A percentile compares a stretch with the other conserved stretches of the same genome.
These are phyloP conservation scores for Penicillium sp. DNA, from an alignment of 2,329 filamentous ascomycete species.

Conservation along the genomic window DNA sequence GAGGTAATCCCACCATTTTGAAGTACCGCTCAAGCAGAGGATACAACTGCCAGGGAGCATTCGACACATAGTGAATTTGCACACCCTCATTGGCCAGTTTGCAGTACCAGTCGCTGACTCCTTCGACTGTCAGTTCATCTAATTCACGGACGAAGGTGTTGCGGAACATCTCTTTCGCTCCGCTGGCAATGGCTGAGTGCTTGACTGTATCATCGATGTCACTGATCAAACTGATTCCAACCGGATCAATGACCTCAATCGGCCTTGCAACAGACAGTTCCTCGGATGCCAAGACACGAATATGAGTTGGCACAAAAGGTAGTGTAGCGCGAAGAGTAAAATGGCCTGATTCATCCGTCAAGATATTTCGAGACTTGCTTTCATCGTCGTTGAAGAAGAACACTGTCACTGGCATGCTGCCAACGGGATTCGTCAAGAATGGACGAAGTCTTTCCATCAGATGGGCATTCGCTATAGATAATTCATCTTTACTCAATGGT, in stretches of 20 bases:
- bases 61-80: conserved; percentile 95
- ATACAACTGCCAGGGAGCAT: conserved; percentile 97
- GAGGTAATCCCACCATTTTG: conserved; percentile 73
- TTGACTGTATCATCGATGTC: conserved; percentile 99
- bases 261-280: conserved; percentile 77
- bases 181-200: conserved; percentile 82
- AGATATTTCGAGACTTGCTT: conserved; percentile 80
- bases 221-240: conserved; percentile 87
- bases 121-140: conserved; percentile 75
- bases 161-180: conserved; percentile 90
- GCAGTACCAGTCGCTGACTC: conserved; percentile 87
- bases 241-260: conserved; percentile 72
- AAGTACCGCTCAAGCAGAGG: conserved; percentile 87
- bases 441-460: conserved; percentile 84
- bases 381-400: conserved; percentile 90
- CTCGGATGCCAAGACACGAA: conserved; percentile 83
- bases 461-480: conserved; percentile 77
- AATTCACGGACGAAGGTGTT: conserved; percentile 93
- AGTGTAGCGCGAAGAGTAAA: conserved; percentile 78
- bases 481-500: conserved; percentile 69
- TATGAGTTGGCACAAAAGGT: conserved; percentile 86
- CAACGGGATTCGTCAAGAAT: conserved; percentile 82
- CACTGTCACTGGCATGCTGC: conserved; percentile 75
- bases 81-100: conserved; percentile 76
- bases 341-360: conserved; percentile 85